Evolutionary conservation across 1,284 basidiomycete genomes (phyloP).

Genomic region (Bothia castanella): DNA sequence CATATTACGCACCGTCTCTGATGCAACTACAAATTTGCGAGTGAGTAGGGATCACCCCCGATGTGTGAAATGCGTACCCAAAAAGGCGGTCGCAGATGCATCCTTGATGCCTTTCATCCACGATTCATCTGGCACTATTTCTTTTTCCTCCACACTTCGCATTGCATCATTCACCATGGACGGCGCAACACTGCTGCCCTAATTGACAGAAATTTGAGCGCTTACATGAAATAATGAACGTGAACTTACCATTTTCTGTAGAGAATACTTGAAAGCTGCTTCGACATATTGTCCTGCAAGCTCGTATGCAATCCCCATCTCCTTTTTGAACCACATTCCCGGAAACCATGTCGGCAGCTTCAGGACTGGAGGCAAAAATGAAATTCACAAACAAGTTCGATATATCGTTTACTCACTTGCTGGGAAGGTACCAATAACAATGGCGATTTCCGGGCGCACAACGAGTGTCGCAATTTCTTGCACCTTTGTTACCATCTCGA

Average conservation of each 20-base stretch:
- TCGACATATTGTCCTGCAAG: constrained; percentile 7
- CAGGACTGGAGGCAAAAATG: background rate
- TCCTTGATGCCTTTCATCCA: constrained; percentile 2
- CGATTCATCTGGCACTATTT: background rate
- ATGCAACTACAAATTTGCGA: background rate
- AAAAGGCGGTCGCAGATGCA: constrained; percentile 2
- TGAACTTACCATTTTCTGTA: constrained; percentile 3
- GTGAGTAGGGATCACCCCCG: background rate
- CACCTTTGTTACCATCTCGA: background rate
- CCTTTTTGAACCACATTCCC: constrained; percentile 14
- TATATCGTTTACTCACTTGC: background rate
- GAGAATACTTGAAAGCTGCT: background rate
- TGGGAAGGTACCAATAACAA: constrained; percentile 7
- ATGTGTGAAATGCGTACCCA: background rate
- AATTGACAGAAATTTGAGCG: background rate
- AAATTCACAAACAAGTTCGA: too few species aligned
- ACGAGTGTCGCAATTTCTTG: background rate
- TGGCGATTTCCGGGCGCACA: constrained; percentile 8
- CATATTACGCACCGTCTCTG: constrained; percentile 10
- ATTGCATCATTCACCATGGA: constrained; percentile 12
- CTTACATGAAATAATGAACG: background rate
- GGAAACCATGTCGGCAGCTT: constrained; percentile 15
- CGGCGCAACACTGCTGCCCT: background rate
- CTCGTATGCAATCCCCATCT: background rate
- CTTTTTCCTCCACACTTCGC: background rate